Base-by-base conservation (phyloP, 495 filamentous ascomycete genomes). In the Collariella sp. region DNA sequence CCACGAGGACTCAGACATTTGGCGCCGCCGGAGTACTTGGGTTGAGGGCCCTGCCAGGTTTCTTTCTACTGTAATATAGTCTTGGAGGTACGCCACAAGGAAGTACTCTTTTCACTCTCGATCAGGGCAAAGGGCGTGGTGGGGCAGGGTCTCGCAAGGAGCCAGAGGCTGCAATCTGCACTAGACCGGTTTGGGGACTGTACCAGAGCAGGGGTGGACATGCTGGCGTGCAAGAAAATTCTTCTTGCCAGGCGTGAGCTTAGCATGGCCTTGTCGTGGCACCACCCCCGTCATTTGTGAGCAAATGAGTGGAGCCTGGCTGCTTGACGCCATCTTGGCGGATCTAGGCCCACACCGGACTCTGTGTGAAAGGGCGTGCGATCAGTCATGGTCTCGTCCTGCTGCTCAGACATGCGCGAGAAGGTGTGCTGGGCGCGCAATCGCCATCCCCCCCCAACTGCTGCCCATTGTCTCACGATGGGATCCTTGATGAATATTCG, bases 221-320 rank as follows among this genome's bases (percentile, higher is more conserved):
- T 33, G 15, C 46, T 56, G 61, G 65, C 50, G 63, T 62, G 57
- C n/a, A 59, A 58, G 57, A 49, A 60, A 52, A 52, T 48, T 46
- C 19, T 52, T 54, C 45, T 46, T 51, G 52, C 46, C 49, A 23
- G 65, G 65, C 47, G 63, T 68, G 63, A 35, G 36, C 40, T 40
- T 68, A 68, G 36, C 59, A 59, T 62, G 63, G 61, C 40, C 61
- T 57, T 56, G 51, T 66, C 58, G 65, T 68, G 65, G 63, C 65
- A 68, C 65, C 65, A 68, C 59, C 57, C 55, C 62, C 57, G 61
- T 61, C 57, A 51, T 57, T 62, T 61, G 58, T 61, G 58, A 59
- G 56, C 55, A 41, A 39, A 41, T 51, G 52, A 29, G 59, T 62
- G 59, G 65, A 60, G 59, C 41, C 54, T 40, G 29, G 31, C 26